phyloP scores from a whole-genome alignment of 129 eudicot species.

The Centrapalus pauciflorus region DNA sequence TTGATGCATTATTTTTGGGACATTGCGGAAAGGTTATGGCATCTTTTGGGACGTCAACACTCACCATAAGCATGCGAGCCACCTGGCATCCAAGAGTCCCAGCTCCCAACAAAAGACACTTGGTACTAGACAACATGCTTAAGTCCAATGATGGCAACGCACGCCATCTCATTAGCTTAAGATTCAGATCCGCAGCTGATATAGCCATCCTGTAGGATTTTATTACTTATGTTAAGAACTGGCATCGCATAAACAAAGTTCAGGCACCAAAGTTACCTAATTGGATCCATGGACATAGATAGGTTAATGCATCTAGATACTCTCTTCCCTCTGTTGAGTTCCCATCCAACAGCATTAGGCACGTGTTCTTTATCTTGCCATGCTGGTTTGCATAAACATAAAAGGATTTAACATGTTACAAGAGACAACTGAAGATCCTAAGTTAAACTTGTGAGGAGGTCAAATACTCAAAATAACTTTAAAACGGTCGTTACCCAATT shows the following conservation, averaged over 20 bases:
- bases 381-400: constrained; percentile 34
- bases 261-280: constrained; percentile 39
- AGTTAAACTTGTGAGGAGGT: background rate
- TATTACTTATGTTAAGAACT: background rate
- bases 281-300: constrained; percentile 92
- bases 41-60: constrained; percentile 14
- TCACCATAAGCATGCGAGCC: constrained; percentile 96
- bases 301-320: constrained; percentile 54
- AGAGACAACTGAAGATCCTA: background rate
- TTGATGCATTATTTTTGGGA: background rate
- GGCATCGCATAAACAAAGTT: background rate
- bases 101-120: constrained; percentile 89
- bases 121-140: constrained; percentile 47
- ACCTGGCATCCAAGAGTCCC: constrained; percentile 99
- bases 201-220: constrained; percentile 57
- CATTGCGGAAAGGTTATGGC: background rate
- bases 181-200: constrained; percentile 93
- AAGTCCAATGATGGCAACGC: constrained; percentile 80
- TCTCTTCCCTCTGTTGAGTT: constrained; percentile 45
- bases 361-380: constrained; percentile 44
- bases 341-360: constrained; percentile 86
- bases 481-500: constrained; percentile 31
- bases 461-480: background rate
- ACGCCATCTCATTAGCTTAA: constrained; percentile 95
- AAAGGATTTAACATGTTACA: constrained; percentile 3